These are phyloP conservation scores for Epicoccum nigrum DNA, from an alignment of 2,329 filamentous ascomycete species.

Conservation along the genomic window DNA sequence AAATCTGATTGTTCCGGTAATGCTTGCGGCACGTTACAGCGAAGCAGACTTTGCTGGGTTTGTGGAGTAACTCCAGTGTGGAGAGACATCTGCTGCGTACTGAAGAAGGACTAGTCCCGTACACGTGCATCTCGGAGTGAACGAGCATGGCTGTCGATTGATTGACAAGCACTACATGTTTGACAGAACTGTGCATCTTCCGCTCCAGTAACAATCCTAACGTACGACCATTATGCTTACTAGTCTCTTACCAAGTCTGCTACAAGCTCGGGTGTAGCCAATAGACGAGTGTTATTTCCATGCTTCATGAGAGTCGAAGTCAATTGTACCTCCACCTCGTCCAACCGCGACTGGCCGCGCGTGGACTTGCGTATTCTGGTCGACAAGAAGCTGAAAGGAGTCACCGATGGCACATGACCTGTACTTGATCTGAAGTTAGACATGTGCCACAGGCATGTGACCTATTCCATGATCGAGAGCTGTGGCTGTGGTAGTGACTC, in stretches of 20 bases:
- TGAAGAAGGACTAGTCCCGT: background rate
- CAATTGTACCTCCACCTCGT: background rate
- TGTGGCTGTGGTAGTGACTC: slow-evolving; percentile 26
- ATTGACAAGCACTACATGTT: background rate
- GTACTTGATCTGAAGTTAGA: slow-evolving; percentile 8
- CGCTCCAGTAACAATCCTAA: background rate
- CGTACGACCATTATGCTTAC: background rate
- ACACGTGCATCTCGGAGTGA: background rate
- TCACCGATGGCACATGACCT: slow-evolving; percentile 7
- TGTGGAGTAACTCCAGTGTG: slow-evolving; percentile 4
- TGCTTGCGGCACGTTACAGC: slow-evolving; percentile 15
- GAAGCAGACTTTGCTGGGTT: slow-evolving; percentile 21
- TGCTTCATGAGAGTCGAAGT: background rate
- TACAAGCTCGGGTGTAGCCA: background rate
- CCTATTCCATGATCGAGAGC: slow-evolving; percentile 12
- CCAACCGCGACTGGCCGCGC: slow-evolving; percentile 5
- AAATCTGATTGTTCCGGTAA: slow-evolving; percentile 9
- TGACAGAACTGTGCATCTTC: background rate
- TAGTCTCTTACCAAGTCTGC: background rate
- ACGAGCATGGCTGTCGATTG: background rate
- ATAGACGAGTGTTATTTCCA: background rate
- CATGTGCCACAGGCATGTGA: slow-evolving; percentile 30
- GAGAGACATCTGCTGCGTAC: background rate
- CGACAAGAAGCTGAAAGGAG: slow-evolving; percentile 24
- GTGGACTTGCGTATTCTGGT: slow-evolving; percentile 26